phyloP scores from a whole-genome alignment of 768 basidiomycete genomes.

The Hemileccinum rubropunctum region DNA sequence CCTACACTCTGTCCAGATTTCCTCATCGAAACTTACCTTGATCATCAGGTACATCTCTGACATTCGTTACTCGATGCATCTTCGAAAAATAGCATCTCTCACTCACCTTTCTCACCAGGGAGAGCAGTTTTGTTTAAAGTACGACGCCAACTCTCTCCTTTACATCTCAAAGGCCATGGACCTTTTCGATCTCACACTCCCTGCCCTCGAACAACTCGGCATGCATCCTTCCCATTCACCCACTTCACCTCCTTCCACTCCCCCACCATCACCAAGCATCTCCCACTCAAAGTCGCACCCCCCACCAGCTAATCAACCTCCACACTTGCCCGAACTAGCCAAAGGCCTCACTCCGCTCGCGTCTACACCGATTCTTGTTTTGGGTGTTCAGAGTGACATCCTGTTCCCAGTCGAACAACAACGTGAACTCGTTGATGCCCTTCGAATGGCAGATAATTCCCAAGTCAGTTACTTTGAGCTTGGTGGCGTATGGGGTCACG shows the following conservation, averaged over 20 bases:
- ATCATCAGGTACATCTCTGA: conserved; percentile 63
- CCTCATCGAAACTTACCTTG: conserved; percentile 97
- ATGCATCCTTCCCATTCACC: conserved; percentile 37
- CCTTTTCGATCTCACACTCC: conserved; percentile 89
- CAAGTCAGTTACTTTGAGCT: conserved; percentile 95
- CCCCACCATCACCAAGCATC: conserved; percentile 25
- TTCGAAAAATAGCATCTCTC: not conserved
- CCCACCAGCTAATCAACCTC: conserved; percentile 67
- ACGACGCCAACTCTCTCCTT: conserved; percentile 98
- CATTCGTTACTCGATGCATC: not conserved
- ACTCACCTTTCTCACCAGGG: conserved; percentile 49
- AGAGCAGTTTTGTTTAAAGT: conserved; percentile 96
- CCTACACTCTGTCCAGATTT: conserved; percentile 96
- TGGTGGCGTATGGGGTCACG: conserved; percentile 99
- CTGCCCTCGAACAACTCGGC: conserved; percentile 68
- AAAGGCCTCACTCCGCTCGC: conserved; percentile 72
- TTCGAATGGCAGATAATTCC: conserved; percentile 86
- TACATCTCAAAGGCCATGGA: conserved; percentile 99
- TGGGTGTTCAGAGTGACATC: conserved; percentile 96
- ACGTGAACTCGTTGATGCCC: conserved; percentile 87
- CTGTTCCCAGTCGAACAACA: conserved; percentile 98
- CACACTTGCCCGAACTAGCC: conserved; percentile 74
- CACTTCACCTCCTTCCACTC: conserved; percentile 17
- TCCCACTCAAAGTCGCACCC: conserved; percentile 70
- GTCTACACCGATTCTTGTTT: conserved; percentile 76